A percentile compares a stretch with the other conserved stretches of the same genome.
Evolutionary conservation across 495 filamentous ascomycete genomes (phyloP).

Genomic region (Lindgomyces ingoldianus): DNA sequence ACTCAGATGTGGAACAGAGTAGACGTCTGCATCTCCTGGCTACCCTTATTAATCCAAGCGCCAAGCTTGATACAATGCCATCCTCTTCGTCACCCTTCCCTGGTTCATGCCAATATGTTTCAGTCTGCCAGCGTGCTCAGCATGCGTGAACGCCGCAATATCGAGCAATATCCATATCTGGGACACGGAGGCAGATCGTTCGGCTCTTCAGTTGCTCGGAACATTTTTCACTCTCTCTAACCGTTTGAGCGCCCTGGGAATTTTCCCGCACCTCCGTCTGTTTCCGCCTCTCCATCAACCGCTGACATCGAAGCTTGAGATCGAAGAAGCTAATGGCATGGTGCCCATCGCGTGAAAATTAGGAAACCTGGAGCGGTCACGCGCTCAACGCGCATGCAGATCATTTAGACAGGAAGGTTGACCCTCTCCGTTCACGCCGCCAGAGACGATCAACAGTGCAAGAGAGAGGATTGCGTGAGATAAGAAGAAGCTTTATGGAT

Average conservation of each 20-base stretch:
- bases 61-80: too few species aligned
- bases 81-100: too few species aligned
- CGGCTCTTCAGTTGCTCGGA: constrained; percentile 26
- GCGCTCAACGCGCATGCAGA: constrained; percentile 37
- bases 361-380: constrained; percentile 30
- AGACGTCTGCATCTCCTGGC: too few species aligned
- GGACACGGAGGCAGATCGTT: constrained; percentile 3
- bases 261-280: neutral
- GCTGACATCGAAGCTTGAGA: neutral
- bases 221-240: constrained; percentile 8
- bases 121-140: too few species aligned
- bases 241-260: constrained; percentile 14
- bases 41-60: too few species aligned
- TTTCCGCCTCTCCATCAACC: constrained; percentile 24
- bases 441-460: constrained; percentile 2
- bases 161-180: constrained; percentile 17
- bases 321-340: constrained; percentile 21
- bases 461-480: neutral
- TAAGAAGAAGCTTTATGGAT: constrained; percentile 12
- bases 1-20: too few species aligned
- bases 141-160: constrained; percentile 18
- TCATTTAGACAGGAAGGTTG: neutral
- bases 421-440: constrained; percentile 5
- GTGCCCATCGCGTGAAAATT: neutral
- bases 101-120: too few species aligned